Evolutionary conservation across 306 rosid species (phyloP).

Genomic region (Cucurbita pepo): DNA sequence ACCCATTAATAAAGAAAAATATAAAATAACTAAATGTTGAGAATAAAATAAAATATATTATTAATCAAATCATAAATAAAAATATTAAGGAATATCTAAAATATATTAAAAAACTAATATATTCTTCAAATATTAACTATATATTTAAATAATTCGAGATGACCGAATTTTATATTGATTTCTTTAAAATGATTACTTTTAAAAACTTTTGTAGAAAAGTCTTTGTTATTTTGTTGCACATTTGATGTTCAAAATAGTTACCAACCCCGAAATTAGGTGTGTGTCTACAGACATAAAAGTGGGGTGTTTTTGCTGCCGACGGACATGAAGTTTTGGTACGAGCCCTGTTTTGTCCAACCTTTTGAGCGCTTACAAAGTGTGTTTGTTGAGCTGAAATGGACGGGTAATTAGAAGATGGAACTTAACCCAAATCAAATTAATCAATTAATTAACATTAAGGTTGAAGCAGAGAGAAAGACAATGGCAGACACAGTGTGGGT

Average conservation of each 20-base stretch:
- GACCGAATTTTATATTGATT: neutral
- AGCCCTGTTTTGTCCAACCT: neutral
- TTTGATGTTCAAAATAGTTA: neutral
- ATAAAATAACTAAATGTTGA: too few species aligned
- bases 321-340: neutral
- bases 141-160: too few species aligned
- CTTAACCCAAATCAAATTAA: too few species aligned
- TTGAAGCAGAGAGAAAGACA: neutral
- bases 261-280: neutral
- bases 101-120: too few species aligned
- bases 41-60: too few species aligned
- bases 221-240: too few species aligned
- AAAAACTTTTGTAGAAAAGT: too few species aligned
- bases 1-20: too few species aligned
- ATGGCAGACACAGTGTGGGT: neutral
- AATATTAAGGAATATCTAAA: too few species aligned
- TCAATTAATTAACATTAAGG: neutral
- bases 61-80: too few species aligned
- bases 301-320: conserved; percentile 4
- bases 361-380: neutral
- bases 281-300: neutral
- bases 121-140: too few species aligned
- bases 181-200: too few species aligned
- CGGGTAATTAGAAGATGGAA: neutral
- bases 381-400: neutral